phyloP scores from a whole-genome alignment of 208 protist genomes.

The Entamoeba dispar region DNA sequence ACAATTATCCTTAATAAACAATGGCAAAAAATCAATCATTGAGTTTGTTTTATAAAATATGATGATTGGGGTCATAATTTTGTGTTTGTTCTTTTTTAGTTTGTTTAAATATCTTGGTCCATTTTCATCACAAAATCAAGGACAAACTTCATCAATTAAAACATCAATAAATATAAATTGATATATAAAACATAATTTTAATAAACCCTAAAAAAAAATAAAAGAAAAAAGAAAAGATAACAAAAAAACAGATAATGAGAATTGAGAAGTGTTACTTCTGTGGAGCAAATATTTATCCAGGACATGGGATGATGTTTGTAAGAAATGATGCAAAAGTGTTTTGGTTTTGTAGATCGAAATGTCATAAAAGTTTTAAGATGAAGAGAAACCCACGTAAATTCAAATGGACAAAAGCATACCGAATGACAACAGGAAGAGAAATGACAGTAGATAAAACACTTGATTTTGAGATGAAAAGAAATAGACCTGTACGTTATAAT shows the following conservation, averaged over 20 bases:
- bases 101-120: no score
- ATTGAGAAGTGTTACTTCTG: conserved; percentile 92
- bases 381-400: conserved; percentile 94
- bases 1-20: no score
- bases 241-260: neutral
- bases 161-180: no score
- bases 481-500: conserved; percentile 92
- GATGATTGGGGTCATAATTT: no score
- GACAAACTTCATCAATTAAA: no score
- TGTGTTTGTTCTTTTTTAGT: no score
- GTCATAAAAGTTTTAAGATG: conserved; percentile 90
- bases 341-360: conserved; percentile 89
- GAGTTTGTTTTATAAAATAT: no score
- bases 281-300: conserved; percentile 77
- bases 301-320: conserved; percentile 89
- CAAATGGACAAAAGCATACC: conserved; percentile 94
- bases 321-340: conserved; percentile 87
- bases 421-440: conserved; percentile 83
- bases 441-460: conserved; percentile 82
- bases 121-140: no score
- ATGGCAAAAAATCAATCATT: no score
- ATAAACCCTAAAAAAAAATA: no score
- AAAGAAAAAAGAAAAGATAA: no score
- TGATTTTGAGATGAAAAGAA: conserved; percentile 87
- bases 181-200: no score